Evolutionary conservation across 257 asterid species (phyloP).

Genomic region (Plantago ovata): DNA sequence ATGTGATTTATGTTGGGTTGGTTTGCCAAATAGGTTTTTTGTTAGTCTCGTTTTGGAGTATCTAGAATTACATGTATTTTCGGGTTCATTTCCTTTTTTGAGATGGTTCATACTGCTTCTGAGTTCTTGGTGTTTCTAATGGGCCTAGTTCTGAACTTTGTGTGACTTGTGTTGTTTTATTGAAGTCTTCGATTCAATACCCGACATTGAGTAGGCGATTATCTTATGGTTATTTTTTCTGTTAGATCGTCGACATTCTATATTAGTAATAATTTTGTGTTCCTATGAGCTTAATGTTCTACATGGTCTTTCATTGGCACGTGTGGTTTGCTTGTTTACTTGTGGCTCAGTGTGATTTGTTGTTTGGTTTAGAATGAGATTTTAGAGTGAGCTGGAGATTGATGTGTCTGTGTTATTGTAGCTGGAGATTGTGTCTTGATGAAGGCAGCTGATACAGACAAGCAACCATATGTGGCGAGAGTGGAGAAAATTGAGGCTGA

Average conservation of each 20-base stretch:
- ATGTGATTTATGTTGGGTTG: no score
- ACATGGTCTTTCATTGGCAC: background rate
- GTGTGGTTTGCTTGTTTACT: conserved; percentile 5
- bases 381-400: conserved; percentile 19
- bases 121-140: no score
- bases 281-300: background rate
- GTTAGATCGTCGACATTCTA: no score
- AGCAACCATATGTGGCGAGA: conserved; percentile 80
- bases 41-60: no score
- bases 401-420: conserved; percentile 28
- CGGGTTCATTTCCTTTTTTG: no score
- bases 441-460: conserved; percentile 72
- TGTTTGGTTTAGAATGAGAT: conserved; percentile 15
- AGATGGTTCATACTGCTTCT: no score
- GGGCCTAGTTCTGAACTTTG: background rate
- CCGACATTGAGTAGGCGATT: background rate
- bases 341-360: conserved; percentile 4
- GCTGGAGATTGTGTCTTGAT: conserved; percentile 85
- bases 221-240: background rate
- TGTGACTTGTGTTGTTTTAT: background rate
- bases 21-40: no score
- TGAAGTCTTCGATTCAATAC: background rate
- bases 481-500: conserved; percentile 79
- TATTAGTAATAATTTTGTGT: no score
- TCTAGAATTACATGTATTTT: no score